Evolutionary conservation across 805 yeast species (phyloP).

Genomic region (Pichia rugopelliculosa): DNA sequence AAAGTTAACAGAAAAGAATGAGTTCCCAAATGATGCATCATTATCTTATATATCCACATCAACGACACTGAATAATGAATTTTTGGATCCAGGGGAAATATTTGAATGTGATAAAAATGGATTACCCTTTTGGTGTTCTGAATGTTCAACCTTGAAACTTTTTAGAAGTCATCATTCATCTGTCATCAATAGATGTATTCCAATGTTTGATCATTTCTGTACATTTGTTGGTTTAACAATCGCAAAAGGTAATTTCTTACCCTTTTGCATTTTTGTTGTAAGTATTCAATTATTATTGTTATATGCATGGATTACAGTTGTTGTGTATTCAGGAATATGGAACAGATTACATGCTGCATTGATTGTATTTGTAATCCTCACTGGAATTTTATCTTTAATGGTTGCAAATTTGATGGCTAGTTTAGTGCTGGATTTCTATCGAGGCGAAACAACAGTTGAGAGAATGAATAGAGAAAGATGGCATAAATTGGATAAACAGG

Average conservation of each 20-base stretch:
- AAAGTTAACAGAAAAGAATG: conserved; percentile 6
- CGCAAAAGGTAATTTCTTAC: conserved; percentile 57
- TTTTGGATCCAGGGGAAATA: conserved; percentile 42
- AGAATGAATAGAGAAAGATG: conserved; percentile 18
- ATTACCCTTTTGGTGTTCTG: conserved; percentile 66
- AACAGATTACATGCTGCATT: conserved; percentile 18
- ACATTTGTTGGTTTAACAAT: conserved; percentile 66
- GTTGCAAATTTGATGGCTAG: conserved; percentile 34
- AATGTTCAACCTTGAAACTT: conserved; percentile 58
- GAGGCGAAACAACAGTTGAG: conserved; percentile 36
- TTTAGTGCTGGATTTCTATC: conserved; percentile 33
- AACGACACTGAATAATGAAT: conserved; percentile 1
- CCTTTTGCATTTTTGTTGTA: conserved; percentile 47
- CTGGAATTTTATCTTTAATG: conserved; percentile 41
- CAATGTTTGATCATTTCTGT: conserved; percentile 80
- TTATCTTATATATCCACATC: not conserved
- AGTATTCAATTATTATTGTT: conserved; percentile 32
- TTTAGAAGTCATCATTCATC: conserved; percentile 67
- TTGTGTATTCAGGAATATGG: conserved; percentile 18
- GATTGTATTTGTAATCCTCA: conserved; percentile 32
- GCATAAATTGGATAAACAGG: conserved; percentile 18
- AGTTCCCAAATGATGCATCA: not conserved
- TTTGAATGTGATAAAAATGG: conserved; percentile 71
- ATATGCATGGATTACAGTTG: conserved; percentile 33
- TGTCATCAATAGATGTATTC: conserved; percentile 48